Evolutionary conservation across 768 basidiomycete genomes (phyloP), one percentile per base, ranked within the genome.

Genomic region (Suillus subluteus): DNA sequence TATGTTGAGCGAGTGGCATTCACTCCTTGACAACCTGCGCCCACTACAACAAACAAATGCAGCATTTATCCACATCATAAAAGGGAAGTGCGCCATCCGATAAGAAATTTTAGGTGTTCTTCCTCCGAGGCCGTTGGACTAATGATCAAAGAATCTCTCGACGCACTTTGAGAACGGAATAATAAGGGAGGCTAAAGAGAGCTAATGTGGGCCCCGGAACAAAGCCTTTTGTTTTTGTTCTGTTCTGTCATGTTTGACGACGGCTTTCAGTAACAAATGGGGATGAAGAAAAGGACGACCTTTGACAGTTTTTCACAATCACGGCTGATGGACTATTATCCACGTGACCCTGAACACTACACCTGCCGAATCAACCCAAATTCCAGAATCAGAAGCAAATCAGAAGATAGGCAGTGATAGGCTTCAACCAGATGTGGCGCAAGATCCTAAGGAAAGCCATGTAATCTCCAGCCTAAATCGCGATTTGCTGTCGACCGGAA

Each of bases 11-110:
- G 23, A 41, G 40, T 61, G 40, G 58, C 41, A 40, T 41, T 21
- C 59, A 63, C 7, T 37, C 56, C 62, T 40, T 63, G 62, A n/a
- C 62, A 63, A 63, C 46, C 62, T 56, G 59, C 59, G 30, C 59
- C 59, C 26, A 61, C 59, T 18, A 61, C 15, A 62, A 62, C 56
- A 40, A 63, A 63, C 23, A 40, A 40, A 37, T n/a, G 11, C 21
- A n/a, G 21, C 35, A 35, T 54, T 32, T 54, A 6, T 56, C 55
- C 55, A n/a, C 21, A 35, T 35, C 18, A 56, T 35, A n/a, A 35
- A 61, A 40, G 12, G 21, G 55, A 63, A 54, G 55, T 48, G 18
- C 38, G 55, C 35, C 62, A 62, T 40, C 35, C 32, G 56, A 63
- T 63, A 63, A 62, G 26, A 63, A 63, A 9, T 26, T 58, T 62